These are phyloP conservation scores for Russula griseocarnosa DNA, from an alignment of 768 basidiomycete species.

Conservation along the genomic window DNA sequence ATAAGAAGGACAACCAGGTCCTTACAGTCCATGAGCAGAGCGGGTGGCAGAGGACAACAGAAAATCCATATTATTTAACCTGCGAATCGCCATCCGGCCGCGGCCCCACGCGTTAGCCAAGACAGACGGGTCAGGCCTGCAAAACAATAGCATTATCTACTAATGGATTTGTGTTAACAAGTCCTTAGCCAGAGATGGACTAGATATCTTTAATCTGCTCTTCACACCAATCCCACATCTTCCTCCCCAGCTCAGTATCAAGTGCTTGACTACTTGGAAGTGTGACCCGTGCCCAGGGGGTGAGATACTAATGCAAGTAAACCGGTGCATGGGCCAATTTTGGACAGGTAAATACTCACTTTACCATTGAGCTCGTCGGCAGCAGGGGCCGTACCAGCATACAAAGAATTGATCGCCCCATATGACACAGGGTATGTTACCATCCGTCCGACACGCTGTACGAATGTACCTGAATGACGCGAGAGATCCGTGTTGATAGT, in stretches of 20 bases:
- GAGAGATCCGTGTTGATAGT: slow-evolving; percentile 22
- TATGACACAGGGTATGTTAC: slow-evolving; percentile 11
- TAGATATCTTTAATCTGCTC: slow-evolving; percentile 30
- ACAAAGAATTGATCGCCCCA: slow-evolving; percentile 22
- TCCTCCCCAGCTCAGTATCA: slow-evolving; percentile 27
- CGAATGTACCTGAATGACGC: slow-evolving; percentile 4
- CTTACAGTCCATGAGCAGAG: too few relatives aligned
- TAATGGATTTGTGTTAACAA: too few relatives aligned
- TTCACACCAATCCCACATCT: slow-evolving; percentile 35
- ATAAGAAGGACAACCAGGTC: too few relatives aligned
- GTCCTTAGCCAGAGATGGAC: not conserved
- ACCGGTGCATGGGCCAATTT: too few relatives aligned
- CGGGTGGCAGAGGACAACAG: too few relatives aligned
- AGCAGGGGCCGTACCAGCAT: slow-evolving; percentile 24
- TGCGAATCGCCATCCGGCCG: too few relatives aligned
- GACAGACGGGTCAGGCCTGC: too few relatives aligned
- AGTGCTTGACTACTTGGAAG: slow-evolving; percentile 20
- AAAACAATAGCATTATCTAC: too few relatives aligned
- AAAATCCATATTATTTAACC: too few relatives aligned
- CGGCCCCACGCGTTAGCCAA: too few relatives aligned
- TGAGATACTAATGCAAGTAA: slow-evolving; percentile 29
- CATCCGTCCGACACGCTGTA: not conserved
- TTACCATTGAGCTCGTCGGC: slow-evolving; percentile 21
- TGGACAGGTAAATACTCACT: slow-evolving; percentile 6
- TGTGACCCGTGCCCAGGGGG: slow-evolving; percentile 31